These are phyloP conservation scores for Botrytis galanthina DNA, from an alignment of 2,329 filamentous ascomycete species.

Conservation along the genomic window DNA sequence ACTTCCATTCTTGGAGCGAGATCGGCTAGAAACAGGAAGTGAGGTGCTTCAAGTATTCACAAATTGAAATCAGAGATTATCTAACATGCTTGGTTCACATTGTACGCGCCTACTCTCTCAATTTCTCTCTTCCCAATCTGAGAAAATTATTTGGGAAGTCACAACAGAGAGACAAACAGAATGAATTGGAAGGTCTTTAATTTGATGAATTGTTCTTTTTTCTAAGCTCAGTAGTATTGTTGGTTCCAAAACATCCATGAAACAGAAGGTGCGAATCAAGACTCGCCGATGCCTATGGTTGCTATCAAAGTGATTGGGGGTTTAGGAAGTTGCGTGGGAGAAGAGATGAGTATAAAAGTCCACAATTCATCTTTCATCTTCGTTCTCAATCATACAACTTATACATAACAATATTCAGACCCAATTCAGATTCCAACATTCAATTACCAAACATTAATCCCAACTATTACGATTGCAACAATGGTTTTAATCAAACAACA, in stretches of 20 bases:
- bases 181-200: not conserved
- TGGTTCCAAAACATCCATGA: not conserved
- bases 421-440: not conserved
- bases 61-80: not conserved
- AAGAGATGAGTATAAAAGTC: not conserved
- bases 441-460: not conserved
- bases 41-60: not conserved
- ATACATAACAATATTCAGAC: not conserved
- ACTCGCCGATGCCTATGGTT: not conserved
- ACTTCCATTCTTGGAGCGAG: not conserved
- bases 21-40: not conserved
- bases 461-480: not conserved
- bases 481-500: not conserved
- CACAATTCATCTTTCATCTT: not conserved
- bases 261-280: not conserved
- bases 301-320: not conserved
- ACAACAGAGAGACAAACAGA: not conserved
- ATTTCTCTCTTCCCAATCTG: not conserved
- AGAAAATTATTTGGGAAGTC: not conserved
- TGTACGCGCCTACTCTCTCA: not conserved
- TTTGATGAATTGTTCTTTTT: not conserved
- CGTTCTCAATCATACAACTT: not conserved
- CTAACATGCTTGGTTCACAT: not conserved
- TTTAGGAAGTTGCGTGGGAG: not conserved
- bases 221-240: not conserved